phyloP scores from a whole-genome alignment of 257 asterid genomes.

The Solanum sejunctum region DNA sequence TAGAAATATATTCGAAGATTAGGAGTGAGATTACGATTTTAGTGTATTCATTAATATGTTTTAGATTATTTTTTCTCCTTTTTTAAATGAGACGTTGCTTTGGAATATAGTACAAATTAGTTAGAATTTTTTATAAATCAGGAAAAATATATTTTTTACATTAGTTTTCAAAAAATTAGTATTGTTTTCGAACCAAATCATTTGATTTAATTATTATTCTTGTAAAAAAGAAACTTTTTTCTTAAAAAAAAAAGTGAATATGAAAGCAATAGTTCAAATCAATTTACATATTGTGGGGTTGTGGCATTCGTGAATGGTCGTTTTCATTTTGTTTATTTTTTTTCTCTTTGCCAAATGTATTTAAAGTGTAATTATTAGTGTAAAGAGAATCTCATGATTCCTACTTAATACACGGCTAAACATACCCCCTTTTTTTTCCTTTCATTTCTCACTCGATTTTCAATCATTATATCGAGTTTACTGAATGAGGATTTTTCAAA shows the following conservation, averaged over 20 bases:
- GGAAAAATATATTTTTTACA: background rate
- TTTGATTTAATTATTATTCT: background rate
- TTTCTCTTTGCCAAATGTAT: background rate
- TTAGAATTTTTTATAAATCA: background rate
- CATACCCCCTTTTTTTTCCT: background rate
- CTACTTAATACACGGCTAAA: background rate
- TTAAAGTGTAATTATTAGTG: background rate
- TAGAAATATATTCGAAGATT: too few species aligned
- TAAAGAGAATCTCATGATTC: background rate
- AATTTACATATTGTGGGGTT: background rate
- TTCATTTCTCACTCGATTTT: background rate
- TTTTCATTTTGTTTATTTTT: background rate
- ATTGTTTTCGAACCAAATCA: background rate
- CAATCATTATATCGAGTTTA: background rate
- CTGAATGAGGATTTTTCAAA: too few species aligned
- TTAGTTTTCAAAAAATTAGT: background rate
- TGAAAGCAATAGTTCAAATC: background rate
- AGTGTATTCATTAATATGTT: too few species aligned
- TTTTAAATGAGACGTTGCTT: background rate
- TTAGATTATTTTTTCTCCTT: background rate
- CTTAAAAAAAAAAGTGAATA: background rate
- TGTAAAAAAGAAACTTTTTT: background rate
- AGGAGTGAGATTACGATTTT: too few species aligned
- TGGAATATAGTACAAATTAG: background rate
- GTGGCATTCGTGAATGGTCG: background rate